phyloP scores from a whole-genome alignment of 2,329 filamentous ascomycete species.

The Ophiostoma ips region DNA sequence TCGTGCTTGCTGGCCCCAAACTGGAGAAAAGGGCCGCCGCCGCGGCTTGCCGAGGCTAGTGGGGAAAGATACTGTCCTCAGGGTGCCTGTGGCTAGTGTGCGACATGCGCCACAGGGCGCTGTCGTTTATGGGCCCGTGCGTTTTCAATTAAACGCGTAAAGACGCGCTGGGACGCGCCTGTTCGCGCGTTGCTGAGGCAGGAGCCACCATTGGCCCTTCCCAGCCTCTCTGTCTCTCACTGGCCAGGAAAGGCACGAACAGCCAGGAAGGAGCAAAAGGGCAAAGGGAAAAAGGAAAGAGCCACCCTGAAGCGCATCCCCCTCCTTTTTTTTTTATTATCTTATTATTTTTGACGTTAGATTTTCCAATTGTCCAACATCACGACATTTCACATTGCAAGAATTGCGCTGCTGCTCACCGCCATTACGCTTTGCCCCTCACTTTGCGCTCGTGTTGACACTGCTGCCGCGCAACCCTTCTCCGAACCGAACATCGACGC shows the following conservation, averaged over 20 bases:
- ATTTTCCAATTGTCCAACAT: neutral
- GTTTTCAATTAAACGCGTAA: constrained; percentile 15
- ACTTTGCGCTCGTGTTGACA: neutral
- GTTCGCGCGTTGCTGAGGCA: constrained; percentile 8
- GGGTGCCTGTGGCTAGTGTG: constrained; percentile 9
- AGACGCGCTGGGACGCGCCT: constrained; percentile 7
- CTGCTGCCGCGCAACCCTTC: neutral
- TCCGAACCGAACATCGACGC: too few species aligned
- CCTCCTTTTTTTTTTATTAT: constrained; percentile 1
- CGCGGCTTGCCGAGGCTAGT: constrained; percentile 10
- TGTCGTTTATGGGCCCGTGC: constrained; percentile 7
- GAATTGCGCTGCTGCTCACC: neutral
- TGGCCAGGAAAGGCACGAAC: neutral
- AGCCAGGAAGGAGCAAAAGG: neutral
- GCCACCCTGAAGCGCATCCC: constrained; percentile 4
- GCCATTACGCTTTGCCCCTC: neutral
- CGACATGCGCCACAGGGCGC: constrained; percentile 5
- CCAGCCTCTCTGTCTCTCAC: constrained; percentile 13
- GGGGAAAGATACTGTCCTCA: neutral
- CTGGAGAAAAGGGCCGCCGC: neutral
- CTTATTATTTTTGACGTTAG: too few species aligned
- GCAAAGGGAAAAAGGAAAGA: neutral
- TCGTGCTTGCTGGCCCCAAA: constrained; percentile 8
- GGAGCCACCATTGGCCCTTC: constrained; percentile 7
- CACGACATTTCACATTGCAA: constrained; percentile 2